These are phyloP conservation scores for Globisporangium nunn DNA, from an alignment of 352 stramenopile species.

Conservation along the genomic window DNA sequence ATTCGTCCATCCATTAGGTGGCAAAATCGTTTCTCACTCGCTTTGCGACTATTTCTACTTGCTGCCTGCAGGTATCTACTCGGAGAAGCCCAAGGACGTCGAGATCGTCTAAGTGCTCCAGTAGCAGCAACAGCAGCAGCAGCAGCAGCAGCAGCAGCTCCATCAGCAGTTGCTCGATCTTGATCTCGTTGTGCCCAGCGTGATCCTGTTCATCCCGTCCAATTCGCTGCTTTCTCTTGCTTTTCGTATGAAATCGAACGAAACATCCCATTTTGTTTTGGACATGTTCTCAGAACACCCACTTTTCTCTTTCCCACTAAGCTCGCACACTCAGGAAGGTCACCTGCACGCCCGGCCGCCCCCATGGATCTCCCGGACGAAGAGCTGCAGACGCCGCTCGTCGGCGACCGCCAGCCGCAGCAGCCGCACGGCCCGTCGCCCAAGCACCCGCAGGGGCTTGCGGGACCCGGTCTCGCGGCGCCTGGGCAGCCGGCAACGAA, in stretches of 20 bases:
- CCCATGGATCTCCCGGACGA: conserved; percentile 66
- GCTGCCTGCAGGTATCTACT: conserved; percentile 7
- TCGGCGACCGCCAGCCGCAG: conserved; percentile 17
- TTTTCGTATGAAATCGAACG: too few relatives aligned
- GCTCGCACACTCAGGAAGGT: not conserved
- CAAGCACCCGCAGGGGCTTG: conserved; percentile 12
- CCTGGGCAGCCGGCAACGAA: conserved; percentile 10
- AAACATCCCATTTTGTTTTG: not conserved
- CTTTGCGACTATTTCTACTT: too few relatives aligned
- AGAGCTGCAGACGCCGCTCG: conserved; percentile 71
- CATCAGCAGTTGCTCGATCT: too few relatives aligned
- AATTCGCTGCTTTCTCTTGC: too few relatives aligned
- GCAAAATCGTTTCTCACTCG: too few relatives aligned
- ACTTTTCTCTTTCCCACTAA: not conserved
- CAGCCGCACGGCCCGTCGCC: conserved; percentile 12
- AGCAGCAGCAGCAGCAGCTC: not conserved
- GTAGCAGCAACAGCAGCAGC: not conserved
- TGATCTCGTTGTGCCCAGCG: too few relatives aligned
- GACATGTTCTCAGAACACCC: not conserved
- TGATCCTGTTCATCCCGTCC: too few relatives aligned
- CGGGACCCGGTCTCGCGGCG: not conserved
- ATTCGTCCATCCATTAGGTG: not conserved
- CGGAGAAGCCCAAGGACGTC: conserved; percentile 21
- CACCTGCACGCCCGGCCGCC: too few relatives aligned
- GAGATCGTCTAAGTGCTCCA: conserved; percentile 21